Base-by-base conservation (phyloP, 805 yeast genomes). In the Metschnikowia amazonensis region DNA sequence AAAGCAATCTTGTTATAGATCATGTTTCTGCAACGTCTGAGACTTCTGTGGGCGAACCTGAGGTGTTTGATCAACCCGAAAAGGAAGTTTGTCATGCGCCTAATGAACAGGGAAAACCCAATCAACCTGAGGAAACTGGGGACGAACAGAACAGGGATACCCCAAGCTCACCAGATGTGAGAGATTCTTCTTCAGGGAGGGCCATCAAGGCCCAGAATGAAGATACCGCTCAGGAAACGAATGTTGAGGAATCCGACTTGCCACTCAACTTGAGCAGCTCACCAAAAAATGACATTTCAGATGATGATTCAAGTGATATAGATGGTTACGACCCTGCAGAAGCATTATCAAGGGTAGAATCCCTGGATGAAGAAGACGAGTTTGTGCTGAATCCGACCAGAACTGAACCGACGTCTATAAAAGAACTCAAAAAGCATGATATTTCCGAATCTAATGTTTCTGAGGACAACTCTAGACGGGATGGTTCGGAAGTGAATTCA, bases 291-390 rank as follows among this genome's bases (percentile, higher is more conserved):
- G 31, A 17, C 5, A 7, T 11, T 10, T 17, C 40, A 3, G 40
- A 18, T 18, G 25, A 7, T 4, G 36, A 20, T 3, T 17, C 16
- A 36, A 36, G 40, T 13, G 40, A 36, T 16, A 8, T 20, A 7
- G 40, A 36, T 17, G 40, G 17, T 23, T 36, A 36, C 23, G 40
- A 36, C 16, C 40, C 40, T 7, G 40, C 40, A 25, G 31, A 36
- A 36, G 40, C 40, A 25, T 24, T 36, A 27, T 36, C 31, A 20
- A n/a, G 6, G 10, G 21, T 24, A n/a, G 27, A 16, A 18, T 4
- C 17, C 9, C 4, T 4, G 7, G n/a, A 21, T 13, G 5, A 7
- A 9, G 25, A 33, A 13, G 23, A 13, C 3, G 5, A 11, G 23
- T 11, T 11, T 6, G 13, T 14, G 11, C 23, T 20, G 8, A n/a